These are phyloP conservation scores for Suillus occidentalis DNA, from an alignment of 768 basidiomycete genomes.

Conservation along the genomic window DNA sequence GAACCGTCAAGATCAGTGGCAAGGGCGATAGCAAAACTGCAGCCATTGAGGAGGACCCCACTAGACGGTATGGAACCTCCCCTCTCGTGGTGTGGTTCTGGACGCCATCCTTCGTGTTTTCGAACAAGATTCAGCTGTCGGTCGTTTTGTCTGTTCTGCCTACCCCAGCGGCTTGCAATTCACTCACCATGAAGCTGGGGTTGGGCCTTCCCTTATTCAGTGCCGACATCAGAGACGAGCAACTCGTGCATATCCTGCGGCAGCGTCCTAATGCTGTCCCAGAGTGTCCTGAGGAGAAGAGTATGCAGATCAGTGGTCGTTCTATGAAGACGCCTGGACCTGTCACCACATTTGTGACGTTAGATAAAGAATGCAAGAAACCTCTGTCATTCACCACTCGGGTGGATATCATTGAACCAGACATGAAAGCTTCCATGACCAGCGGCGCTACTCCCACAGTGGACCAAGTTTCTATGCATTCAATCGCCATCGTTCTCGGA, in stretches of 20 bases:
- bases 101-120: conserved; percentile 9
- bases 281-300: conserved; percentile 21
- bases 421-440: conserved; percentile 16
- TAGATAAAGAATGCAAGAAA: conserved; percentile 18
- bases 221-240: conserved; percentile 14
- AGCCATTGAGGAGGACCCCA: conserved; percentile 15
- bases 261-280: conserved; percentile 15
- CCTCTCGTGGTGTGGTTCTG: conserved; percentile 25
- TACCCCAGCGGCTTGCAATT: not conserved
- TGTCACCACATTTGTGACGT: conserved; percentile 6
- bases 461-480: conserved; percentile 7
- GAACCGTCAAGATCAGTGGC: conserved; percentile 19
- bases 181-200: conserved; percentile 16
- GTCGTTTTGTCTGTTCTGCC: conserved; percentile 19
- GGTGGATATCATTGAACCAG: not conserved
- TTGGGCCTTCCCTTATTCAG: conserved; percentile 18
- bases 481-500: conserved; percentile 13
- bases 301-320: conserved; percentile 13
- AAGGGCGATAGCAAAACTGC: conserved; percentile 17
- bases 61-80: conserved; percentile 18
- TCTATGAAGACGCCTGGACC: not conserved
- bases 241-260: conserved; percentile 23
- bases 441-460: conserved; percentile 22
- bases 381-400: conserved; percentile 18
- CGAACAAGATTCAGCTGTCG: conserved; percentile 13